These are phyloP conservation scores for Polygonum maritimum DNA, from an alignment of 148 eudicot species.

Conservation along the genomic window DNA sequence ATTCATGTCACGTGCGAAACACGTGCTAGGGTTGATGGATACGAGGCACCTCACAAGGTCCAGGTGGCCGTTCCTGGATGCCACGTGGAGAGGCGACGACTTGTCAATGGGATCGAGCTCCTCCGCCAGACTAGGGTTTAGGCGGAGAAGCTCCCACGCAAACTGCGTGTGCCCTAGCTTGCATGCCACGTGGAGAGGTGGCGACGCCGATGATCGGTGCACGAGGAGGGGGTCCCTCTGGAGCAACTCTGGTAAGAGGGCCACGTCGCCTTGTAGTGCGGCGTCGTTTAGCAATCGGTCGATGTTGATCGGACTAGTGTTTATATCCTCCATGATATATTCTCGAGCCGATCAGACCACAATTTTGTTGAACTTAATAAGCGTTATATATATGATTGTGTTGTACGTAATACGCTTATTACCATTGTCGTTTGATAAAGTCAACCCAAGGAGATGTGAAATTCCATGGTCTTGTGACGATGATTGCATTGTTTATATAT, in stretches of 20 bases:
- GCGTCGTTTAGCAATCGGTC: conserved; percentile 14
- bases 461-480: neutral
- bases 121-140: conserved; percentile 29
- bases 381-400: neutral
- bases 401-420: neutral
- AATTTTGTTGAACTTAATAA: too few species aligned
- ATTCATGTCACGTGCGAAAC: conserved; percentile 18
- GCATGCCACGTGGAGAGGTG: conserved; percentile 32
- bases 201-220: conserved; percentile 10
- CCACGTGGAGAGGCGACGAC: conserved; percentile 30
- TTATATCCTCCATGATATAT: neutral
- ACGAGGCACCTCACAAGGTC: conserved; percentile 20
- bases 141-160: conserved; percentile 14
- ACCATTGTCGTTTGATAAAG: neutral
- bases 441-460: neutral
- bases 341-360: too few species aligned
- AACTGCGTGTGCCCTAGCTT: conserved; percentile 29
- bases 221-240: conserved; percentile 27
- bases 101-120: conserved; percentile 22
- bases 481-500: neutral
- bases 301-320: neutral
- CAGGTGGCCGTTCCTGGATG: conserved; percentile 26
- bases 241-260: conserved; percentile 1
- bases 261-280: conserved; percentile 15
- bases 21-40: conserved; percentile 10